phyloP scores from a whole-genome alignment of 768 basidiomycete genomes.

The Xerocomus spinulosus region DNA sequence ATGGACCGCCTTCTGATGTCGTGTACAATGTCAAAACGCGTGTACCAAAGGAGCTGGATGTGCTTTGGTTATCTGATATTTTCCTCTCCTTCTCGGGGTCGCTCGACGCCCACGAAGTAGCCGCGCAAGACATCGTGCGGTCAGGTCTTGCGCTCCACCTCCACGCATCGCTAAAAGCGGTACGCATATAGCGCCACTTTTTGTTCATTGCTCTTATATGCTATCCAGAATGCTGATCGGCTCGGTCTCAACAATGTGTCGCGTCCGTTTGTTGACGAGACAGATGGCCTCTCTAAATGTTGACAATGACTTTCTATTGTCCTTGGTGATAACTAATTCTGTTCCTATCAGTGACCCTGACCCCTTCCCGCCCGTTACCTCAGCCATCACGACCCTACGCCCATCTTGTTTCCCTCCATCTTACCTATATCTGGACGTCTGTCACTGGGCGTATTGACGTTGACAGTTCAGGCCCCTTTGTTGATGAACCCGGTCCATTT shows the following conservation, averaged over 20 bases:
- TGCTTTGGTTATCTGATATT: slow-evolving; percentile 47
- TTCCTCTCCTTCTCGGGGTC: slow-evolving; percentile 51
- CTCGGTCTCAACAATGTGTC: slow-evolving; percentile 60
- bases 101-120: slow-evolving; percentile 41
- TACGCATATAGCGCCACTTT: slow-evolving; percentile 20
- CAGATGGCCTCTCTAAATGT: slow-evolving; percentile 42
- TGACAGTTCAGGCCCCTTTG: slow-evolving; percentile 24
- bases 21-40: slow-evolving; percentile 32
- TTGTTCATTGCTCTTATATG: slow-evolving; percentile 8
- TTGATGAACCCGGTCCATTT: slow-evolving; percentile 45
- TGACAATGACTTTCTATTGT: slow-evolving; percentile 11
- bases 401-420: slow-evolving; percentile 35
- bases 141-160: slow-evolving; percentile 53
- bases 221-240: slow-evolving; percentile 50
- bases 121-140: slow-evolving; percentile 35
- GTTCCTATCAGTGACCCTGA: slow-evolving; percentile 35
- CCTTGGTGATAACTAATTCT: slow-evolving; percentile 5
- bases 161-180: slow-evolving; percentile 47
- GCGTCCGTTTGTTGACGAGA: slow-evolving; percentile 43
- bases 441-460: slow-evolving; percentile 3
- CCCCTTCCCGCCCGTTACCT: slow-evolving; percentile 35
- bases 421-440: slow-evolving; percentile 40
- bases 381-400: slow-evolving; percentile 23
- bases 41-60: slow-evolving; percentile 40
- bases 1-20: slow-evolving; percentile 28